A percentile compares a stretch with the other conserved stretches of the same genome.
Evolutionary conservation across 2,329 filamentous ascomycete genomes (phyloP).

Genomic region (Aspergillus sp.): DNA sequence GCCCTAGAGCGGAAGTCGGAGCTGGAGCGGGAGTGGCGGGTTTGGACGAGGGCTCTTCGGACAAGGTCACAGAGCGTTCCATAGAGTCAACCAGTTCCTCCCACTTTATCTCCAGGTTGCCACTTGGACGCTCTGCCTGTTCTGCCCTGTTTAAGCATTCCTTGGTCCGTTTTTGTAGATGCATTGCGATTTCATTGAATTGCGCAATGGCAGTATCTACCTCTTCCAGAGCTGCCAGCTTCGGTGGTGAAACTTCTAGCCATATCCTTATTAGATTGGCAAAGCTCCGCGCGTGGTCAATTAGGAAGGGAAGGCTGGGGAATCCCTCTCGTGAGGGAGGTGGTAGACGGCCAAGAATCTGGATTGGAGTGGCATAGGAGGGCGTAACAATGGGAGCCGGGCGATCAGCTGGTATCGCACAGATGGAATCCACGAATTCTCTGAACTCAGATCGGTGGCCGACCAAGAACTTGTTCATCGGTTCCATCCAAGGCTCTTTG

Average conservation of each 20-base stretch:
- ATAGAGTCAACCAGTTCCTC: conserved; percentile 51
- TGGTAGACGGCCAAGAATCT: conserved; percentile 80
- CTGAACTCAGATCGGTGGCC: conserved; percentile 78
- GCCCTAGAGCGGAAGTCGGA: conserved; percentile 18
- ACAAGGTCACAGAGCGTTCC: conserved; percentile 43
- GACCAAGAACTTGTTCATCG: conserved; percentile 86
- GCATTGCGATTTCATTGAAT: conserved; percentile 46
- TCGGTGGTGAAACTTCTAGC: conserved; percentile 42
- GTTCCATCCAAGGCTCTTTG: conserved; percentile 98
- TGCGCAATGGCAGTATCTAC: conserved; percentile 38
- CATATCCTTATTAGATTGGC: conserved; percentile 71
- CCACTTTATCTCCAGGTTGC: conserved; percentile 49
- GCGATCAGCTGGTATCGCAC: conserved; percentile 73
- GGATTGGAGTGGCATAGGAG: conserved; percentile 88
- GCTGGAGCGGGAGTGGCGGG: conserved; percentile 39
- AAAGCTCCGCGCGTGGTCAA: conserved; percentile 84
- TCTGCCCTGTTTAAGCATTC: conserved; percentile 49
- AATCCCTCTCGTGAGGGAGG: conserved; percentile 85
- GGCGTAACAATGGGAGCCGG: conserved; percentile 67
- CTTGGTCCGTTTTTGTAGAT: conserved; percentile 44
- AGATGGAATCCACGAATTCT: conserved; percentile 81
- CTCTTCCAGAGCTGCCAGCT: conserved; percentile 40
- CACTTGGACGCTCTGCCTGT: conserved; percentile 49
- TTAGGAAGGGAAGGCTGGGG: conserved; percentile 85
- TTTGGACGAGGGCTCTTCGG: conserved; percentile 39